Evolutionary conservation across 441 rosid species (phyloP), one percentile per base, ranked within the genome.

Genomic region (Metrosideros polymorpha): DNA sequence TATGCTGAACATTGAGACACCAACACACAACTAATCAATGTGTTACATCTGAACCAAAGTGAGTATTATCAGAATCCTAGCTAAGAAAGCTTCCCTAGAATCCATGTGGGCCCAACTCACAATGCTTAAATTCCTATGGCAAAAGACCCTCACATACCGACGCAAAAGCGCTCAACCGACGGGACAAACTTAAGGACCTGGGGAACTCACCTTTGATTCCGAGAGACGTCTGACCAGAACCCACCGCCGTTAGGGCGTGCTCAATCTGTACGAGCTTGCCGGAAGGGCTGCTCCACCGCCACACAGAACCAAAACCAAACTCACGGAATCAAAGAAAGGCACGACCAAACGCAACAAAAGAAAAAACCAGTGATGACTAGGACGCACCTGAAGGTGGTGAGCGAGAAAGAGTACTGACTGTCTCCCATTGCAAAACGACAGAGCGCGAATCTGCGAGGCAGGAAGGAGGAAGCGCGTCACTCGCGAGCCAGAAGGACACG

Each of bases 191-290:
- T 39, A 49, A 32, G 45, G 39, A 61, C 56, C 52, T 2, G 51
- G 29, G 8, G 3, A 66, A 63, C 75, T 54, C 83, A 96, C 99
- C 99, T 94, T 98, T 96, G 77, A 98, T 98, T 25, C 99, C 99
- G 32, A 98, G 89, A 39, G 99, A 98, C 35, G 99, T 98, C 89
- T 98, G 99, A 8, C 99, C 99, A 22, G 99, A 96, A 83, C 99
- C 99, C 56, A 98, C 98, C 25, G 99, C 99, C 13, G 99, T 98
- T 85, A 98, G 88, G 61, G 99, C 99, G 89, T 98, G 99, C 89
- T 98, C 99, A 75, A 98, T 96, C 96, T 96, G 99, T 90, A 98
- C 99, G 52, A 98, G 97, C 95, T 98, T 98, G n/a, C 99, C 99
- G 24, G 99, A 96, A 85, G 99, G 99, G 87, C 99, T 98, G 91